phyloP scores from a whole-genome alignment of 2,329 filamentous ascomycete species.

The Phaeosphaeria sp. region DNA sequence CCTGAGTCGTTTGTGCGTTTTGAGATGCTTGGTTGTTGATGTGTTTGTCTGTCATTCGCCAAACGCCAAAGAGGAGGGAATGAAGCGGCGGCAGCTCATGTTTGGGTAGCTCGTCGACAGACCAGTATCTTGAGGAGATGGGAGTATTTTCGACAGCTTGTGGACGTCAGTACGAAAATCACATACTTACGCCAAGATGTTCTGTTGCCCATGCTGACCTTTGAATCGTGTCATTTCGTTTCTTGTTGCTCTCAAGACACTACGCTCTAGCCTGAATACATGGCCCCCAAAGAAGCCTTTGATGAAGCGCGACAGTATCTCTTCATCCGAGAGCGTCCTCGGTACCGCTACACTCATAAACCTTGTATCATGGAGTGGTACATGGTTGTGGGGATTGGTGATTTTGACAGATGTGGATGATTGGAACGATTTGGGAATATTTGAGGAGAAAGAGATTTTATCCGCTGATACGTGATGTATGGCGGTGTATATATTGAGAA shows the following conservation, averaged over 20 bases:
- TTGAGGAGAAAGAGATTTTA: slow-evolving; percentile 2
- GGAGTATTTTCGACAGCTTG: slow-evolving; percentile 3
- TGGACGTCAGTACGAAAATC: background rate
- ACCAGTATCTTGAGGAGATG: slow-evolving; percentile 6
- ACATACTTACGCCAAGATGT: background rate
- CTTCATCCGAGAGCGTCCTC: slow-evolving; percentile 8
- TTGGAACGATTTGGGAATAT: slow-evolving; percentile 1
- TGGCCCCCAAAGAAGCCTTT: slow-evolving; percentile 23
- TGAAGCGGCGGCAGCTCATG: background rate
- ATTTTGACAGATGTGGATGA: slow-evolving; percentile 5
- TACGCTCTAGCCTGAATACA: slow-evolving; percentile 14
- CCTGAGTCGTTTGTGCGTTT: background rate
- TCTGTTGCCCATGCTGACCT: background rate
- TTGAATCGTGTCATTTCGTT: slow-evolving; percentile 5
- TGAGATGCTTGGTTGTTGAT: background rate
- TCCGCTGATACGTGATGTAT: background rate
- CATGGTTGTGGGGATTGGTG: slow-evolving; percentile 12
- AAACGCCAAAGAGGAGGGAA: slow-evolving; percentile 3
- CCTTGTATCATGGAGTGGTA: slow-evolving; percentile 4
- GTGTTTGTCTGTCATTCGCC: background rate
- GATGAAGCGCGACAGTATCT: slow-evolving; percentile 14
- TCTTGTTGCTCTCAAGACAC: slow-evolving; percentile 2
- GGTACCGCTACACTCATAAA: slow-evolving; percentile 6
- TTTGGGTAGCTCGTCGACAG: background rate
- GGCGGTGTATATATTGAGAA: background rate